Base-by-base conservation (phyloP, 495 filamentous ascomycete genomes). In the Astrocystis sublimbata region DNA sequence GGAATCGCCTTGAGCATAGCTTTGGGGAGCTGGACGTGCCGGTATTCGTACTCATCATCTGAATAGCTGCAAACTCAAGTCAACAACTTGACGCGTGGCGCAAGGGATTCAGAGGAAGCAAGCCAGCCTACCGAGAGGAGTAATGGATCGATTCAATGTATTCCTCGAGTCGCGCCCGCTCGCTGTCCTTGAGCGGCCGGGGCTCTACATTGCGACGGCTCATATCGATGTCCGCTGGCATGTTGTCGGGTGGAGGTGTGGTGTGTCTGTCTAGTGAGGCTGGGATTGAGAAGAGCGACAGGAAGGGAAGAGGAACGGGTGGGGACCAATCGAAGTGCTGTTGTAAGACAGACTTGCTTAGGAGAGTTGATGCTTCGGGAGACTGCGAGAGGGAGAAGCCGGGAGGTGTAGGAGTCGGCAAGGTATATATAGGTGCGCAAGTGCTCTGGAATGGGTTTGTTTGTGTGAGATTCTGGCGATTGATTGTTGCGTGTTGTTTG, bases 1-100 rank as follows among this genome's bases (percentile, higher is more conserved):
- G 94, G 94, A 64, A 98, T 98, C 33, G 86, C 89, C 76, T 98
- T 98, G 43, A 98, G 85, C 94, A 98, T 98, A 50, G 89, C 88
- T 75, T 98, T 98, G 4, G 94, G 94, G 26, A 98, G 86, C 74
- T 97, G 93, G 28, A 98, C 94, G 75, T 98, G 94, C 52, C 94
- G 91, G 75, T 96, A 96, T 78, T 96, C 93, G 73, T 79, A 93
- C 74, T 93, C 85, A 76, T 85, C 83, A 71, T 96, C 93, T n/a
- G 85, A 88, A 73, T 96, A 96, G 66, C 92, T 96, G 53, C 42
- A 33, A 40, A 23, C 42, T 31, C 28, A 15, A 30, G 58, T 71
- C 54, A 73, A 65, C 52, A 38, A 61, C 30, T 33, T 17, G 19
- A 41, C 19, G 31, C 26, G 24, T 8, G 19, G 23, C 9, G 40